A percentile compares a stretch with the other conserved stretches of the same genome.
phyloP scores from a whole-genome alignment of 1,139 yeast genomes.

The Debaryomyces singareniensis region DNA sequence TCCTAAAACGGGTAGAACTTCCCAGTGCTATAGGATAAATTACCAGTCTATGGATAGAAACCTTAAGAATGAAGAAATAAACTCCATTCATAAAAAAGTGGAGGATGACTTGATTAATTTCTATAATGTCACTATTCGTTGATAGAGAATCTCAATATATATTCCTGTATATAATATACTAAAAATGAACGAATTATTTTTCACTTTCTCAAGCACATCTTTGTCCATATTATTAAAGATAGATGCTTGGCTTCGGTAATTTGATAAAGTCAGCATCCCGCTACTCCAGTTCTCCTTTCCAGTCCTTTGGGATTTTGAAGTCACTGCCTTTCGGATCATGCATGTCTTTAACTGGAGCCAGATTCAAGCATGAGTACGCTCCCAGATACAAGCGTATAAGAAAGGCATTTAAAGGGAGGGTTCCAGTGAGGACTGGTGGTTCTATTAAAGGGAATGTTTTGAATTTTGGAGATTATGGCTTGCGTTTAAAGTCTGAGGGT shows the following conservation, averaged over 20 bases:
- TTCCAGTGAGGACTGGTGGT: slow-evolving; percentile 92
- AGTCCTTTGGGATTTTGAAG: too few relatives aligned
- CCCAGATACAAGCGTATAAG: slow-evolving; percentile 70
- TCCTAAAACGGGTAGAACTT: slow-evolving; percentile 70
- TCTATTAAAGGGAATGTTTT: slow-evolving; percentile 82
- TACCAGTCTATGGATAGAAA: slow-evolving; percentile 96
- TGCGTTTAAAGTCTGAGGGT: slow-evolving; percentile 84
- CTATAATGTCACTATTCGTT: slow-evolving; percentile 61
- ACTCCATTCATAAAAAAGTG: slow-evolving; percentile 59
- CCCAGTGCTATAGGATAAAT: slow-evolving; percentile 84
- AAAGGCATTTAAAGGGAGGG: slow-evolving; percentile 93
- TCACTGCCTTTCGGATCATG: too few relatives aligned
- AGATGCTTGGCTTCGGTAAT: too few relatives aligned
- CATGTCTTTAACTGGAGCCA: slow-evolving; percentile 8
- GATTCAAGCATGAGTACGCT: slow-evolving; percentile 80
- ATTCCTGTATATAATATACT: neutral
- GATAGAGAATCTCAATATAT: slow-evolving; percentile 7
- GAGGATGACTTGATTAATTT: slow-evolving; percentile 45
- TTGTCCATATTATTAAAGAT: too few relatives aligned
- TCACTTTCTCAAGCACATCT: neutral
- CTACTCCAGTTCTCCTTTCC: slow-evolving; percentile 1
- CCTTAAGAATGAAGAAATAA: slow-evolving; percentile 76
- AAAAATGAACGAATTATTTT: neutral
- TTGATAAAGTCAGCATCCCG: slow-evolving; percentile 1
- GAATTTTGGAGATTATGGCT: slow-evolving; percentile 78